phyloP scores from a whole-genome alignment of 805 yeast genomes.

The Kockiozyma suomiensis region DNA sequence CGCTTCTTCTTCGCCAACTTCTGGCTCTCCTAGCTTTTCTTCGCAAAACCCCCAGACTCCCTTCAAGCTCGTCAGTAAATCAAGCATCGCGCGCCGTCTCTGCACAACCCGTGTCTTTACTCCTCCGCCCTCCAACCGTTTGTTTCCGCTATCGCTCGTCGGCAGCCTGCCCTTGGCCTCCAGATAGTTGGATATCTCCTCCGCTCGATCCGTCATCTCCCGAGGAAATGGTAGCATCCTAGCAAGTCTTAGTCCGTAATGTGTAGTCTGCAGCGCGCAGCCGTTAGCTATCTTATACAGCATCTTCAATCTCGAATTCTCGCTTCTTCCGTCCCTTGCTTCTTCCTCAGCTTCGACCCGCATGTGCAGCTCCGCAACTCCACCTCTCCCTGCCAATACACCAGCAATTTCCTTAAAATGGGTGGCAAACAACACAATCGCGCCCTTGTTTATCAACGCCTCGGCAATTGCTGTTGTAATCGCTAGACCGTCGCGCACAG shows the following conservation, averaged over 20 bases:
- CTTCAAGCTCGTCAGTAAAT: conserved; percentile 11
- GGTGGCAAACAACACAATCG: conserved; percentile 48
- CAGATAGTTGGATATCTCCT: conserved; percentile 8
- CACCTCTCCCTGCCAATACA: conserved; percentile 42
- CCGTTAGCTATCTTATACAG: conserved; percentile 27
- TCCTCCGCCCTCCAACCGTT: neutral
- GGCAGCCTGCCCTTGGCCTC: neutral
- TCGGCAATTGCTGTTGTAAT: conserved; percentile 52
- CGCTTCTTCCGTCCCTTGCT: neutral
- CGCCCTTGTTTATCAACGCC: conserved; percentile 39
- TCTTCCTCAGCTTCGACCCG: conserved; percentile 33
- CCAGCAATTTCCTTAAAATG: conserved; percentile 51
- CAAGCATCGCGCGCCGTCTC: conserved; percentile 20
- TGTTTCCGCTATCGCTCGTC: neutral
- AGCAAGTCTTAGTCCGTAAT: conserved; percentile 24
- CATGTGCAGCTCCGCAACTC: conserved; percentile 48
- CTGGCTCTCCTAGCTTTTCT: neutral
- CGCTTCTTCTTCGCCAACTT: neutral
- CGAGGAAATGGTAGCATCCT: conserved; percentile 18
- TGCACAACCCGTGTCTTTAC: conserved; percentile 7
- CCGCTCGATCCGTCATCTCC: conserved; percentile 10
- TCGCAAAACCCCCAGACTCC: conserved; percentile 14
- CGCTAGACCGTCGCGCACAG: conserved; percentile 56
- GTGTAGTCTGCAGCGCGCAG: neutral
- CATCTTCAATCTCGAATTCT: conserved; percentile 15